These are phyloP conservation scores for Debaryomyces nepalensis DNA, from an alignment of 1,139 yeast genomes.

Conservation along the genomic window DNA sequence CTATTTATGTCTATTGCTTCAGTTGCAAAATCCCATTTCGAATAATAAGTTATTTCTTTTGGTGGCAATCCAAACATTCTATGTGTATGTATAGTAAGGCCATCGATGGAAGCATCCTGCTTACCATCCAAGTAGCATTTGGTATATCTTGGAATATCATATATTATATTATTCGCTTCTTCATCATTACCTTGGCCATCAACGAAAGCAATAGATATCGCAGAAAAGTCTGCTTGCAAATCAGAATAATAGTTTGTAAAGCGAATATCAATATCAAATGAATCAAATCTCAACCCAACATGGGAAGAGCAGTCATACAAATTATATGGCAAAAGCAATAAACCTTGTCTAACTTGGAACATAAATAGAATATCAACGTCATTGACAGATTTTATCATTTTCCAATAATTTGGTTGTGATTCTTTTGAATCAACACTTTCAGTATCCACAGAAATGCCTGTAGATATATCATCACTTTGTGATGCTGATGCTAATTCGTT, in stretches of 20 bases:
- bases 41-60: constrained; percentile 79
- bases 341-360: constrained; percentile 71
- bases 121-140: constrained; percentile 22
- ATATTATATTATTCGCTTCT: constrained; percentile 26
- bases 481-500: constrained; percentile 18
- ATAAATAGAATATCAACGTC: constrained; percentile 79
- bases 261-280: constrained; percentile 75
- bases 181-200: constrained; percentile 20
- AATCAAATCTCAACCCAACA: constrained; percentile 64
- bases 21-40: constrained; percentile 84
- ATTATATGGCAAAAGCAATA: constrained; percentile 71
- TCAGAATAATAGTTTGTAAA: constrained; percentile 95
- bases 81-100: constrained; percentile 77
- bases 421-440: constrained; percentile 13
- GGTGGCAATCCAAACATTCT: constrained; percentile 94
- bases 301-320: constrained; percentile 70
- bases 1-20: constrained; percentile 64
- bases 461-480: constrained; percentile 9
- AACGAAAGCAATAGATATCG: constrained; percentile 44
- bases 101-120: constrained; percentile 57
- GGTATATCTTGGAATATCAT: constrained; percentile 33
- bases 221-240: constrained; percentile 61
- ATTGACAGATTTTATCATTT: constrained; percentile 58
- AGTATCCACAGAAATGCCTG: constrained; percentile 9
- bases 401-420: constrained; percentile 39